Conservation (phyloP, 768 basidiomycete genomes). For the Pulveroboletus sp. region DNA sequence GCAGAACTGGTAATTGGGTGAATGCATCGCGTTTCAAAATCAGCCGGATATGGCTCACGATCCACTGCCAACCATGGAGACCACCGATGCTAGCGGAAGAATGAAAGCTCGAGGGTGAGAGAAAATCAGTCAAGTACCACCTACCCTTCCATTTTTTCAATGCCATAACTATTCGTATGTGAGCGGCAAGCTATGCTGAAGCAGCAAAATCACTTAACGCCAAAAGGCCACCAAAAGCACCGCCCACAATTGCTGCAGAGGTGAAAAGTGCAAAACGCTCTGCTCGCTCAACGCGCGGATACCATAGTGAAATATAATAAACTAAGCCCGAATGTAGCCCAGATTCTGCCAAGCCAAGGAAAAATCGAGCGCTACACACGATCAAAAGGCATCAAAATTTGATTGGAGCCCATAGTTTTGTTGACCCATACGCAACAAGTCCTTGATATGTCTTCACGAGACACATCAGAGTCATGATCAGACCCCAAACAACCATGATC, state of each 20-base stretch:
- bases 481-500: conserved; percentile 38
- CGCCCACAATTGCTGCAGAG: conserved; percentile 54
- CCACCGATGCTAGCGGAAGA: conserved; percentile 22
- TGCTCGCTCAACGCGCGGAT: conserved; percentile 54
- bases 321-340: conserved; percentile 41
- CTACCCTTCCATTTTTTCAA: conserved; percentile 33
- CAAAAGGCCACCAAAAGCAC: conserved; percentile 44
- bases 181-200: background rate
- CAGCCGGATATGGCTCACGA: conserved; percentile 21
- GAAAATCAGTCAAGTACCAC: conserved; percentile 23
- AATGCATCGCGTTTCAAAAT: background rate
- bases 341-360: conserved; percentile 48
- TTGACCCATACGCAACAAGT: conserved; percentile 27
- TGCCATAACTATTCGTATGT: conserved; percentile 30
- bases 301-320: conserved; percentile 53
- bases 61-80: conserved; percentile 39
- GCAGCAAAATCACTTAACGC: conserved; percentile 34
- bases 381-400: conserved; percentile 1
- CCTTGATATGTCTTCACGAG: conserved; percentile 31
- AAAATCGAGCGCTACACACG: conserved; percentile 32
- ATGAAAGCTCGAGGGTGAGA: background rate
- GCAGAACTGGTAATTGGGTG: conserved; percentile 26
- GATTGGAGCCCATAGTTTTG: background rate
- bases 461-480: conserved; percentile 36
- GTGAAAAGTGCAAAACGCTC: conserved; percentile 57